These are phyloP conservation scores for Monosporascus sp. DNA, from an alignment of 2,329 filamentous ascomycete species.

Conservation along the genomic window DNA sequence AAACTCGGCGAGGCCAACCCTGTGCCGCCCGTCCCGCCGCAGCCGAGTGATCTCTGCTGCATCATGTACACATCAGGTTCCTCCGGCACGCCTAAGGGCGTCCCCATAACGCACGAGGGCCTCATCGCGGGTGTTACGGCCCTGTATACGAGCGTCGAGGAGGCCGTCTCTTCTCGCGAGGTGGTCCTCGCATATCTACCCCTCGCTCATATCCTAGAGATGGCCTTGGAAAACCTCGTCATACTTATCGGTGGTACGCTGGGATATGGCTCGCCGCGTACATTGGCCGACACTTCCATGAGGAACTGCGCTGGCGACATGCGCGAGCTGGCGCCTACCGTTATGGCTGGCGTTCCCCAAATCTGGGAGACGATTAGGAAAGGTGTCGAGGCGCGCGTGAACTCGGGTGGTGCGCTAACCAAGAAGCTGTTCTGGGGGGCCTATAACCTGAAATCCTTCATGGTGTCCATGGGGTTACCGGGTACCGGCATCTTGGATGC, in stretches of 20 bases:
- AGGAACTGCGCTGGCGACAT: constrained; percentile 92
- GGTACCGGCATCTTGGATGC: constrained; percentile 68
- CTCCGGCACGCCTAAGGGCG: constrained; percentile 85
- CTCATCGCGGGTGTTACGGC: constrained; percentile 81
- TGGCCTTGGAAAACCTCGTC: constrained; percentile 88
- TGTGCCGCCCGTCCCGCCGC: constrained; percentile 64
- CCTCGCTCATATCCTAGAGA: constrained; percentile 92
- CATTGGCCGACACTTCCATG: constrained; percentile 78
- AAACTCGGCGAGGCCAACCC: constrained; percentile 61
- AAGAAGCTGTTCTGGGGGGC: constrained; percentile 73
- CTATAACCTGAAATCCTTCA: constrained; percentile 52
- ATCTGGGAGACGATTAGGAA: constrained; percentile 98
- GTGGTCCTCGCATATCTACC: constrained; percentile 85
- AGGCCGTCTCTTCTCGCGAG: constrained; percentile 72
- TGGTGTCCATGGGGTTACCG: constrained; percentile 55
- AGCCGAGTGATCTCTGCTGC: constrained; percentile 74
- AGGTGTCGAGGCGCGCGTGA: constrained; percentile 77
- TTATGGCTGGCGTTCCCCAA: constrained; percentile 90
- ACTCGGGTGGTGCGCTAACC: constrained; percentile 62
- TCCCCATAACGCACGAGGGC: constrained; percentile 72
- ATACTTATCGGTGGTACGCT: constrained; percentile 86
- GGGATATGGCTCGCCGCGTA: constrained; percentile 88
- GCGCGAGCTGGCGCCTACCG: constrained; percentile 80
- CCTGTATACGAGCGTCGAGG: constrained; percentile 70
- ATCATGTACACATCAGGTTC: constrained; percentile 85